Percentiles rank a stretch among this genome's conserved stretches.
These are phyloP conservation scores for Artomyces pyxidatus DNA, from an alignment of 768 basidiomycete species.

Conservation along the genomic window DNA sequence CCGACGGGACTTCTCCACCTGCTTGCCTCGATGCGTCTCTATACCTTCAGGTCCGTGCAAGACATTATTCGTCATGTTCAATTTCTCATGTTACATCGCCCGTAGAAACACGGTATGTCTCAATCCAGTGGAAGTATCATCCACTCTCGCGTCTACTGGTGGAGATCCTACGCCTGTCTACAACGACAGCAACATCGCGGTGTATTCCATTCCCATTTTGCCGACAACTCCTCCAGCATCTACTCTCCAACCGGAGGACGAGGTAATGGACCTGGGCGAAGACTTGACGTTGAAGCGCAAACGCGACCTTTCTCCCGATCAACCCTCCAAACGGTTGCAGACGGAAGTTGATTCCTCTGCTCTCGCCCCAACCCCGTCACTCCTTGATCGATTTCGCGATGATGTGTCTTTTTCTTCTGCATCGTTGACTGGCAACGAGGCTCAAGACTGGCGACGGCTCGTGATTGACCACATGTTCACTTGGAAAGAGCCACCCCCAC, in stretches of 20 bases:
- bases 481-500: conserved; percentile 14
- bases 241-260: neutral
- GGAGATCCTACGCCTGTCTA: conserved; percentile 38
- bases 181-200: conserved; percentile 53
- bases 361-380: neutral
- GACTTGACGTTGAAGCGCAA: conserved; percentile 22
- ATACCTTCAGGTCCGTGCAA: conserved; percentile 51
- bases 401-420: conserved; percentile 23
- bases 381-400: conserved; percentile 20
- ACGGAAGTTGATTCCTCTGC: neutral
- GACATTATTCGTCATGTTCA: conserved; percentile 1
- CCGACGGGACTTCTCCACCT: conserved; percentile 67
- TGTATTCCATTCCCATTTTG: conserved; percentile 52
- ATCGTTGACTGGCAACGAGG: conserved; percentile 32
- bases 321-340: conserved; percentile 17
- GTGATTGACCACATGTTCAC: conserved; percentile 54
- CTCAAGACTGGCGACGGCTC: conserved; percentile 47
- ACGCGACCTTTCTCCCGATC: conserved; percentile 19
- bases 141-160: conserved; percentile 17
- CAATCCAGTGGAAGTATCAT: conserved; percentile 34
- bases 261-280: neutral
- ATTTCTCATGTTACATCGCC: neutral
- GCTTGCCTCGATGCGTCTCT: conserved; percentile 62
- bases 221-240: neutral
- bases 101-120: conserved; percentile 45